Evolutionary conservation across 2,329 filamentous ascomycete species (phyloP), one percentile per base, ranked within the genome.

Genomic region (Xylogone sp.): DNA sequence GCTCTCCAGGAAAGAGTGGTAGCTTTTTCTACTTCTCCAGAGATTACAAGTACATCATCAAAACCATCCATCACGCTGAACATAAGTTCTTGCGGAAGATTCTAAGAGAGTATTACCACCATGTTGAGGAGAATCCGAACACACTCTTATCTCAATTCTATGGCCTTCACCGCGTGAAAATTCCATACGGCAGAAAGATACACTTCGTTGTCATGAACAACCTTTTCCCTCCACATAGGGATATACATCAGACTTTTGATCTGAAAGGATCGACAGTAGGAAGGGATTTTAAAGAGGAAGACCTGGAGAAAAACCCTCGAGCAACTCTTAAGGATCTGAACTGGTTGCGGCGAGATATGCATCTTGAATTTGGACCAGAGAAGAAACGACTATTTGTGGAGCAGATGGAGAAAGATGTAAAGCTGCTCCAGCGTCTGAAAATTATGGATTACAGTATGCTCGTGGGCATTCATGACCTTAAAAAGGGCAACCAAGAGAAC

Each of bases 141-240:
- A 99, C 95, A 0, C 79, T 99, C 21, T 85, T 99, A 46, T 97
- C 93, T 19, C 94, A 99, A 65, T 99, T 99, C 67, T 99, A 97
- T 66, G 94, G 94, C 46, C 78, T 99, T 18, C 94, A 99, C 71
- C 86, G 94, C 54, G 94, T 99, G 63, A 99, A 99, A 79, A 95
- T 97, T 76, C 91, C 93, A 0, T 97, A 96, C 67, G 94, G 94
- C 56, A 87, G 93, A 66, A 99, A 99, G 74, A 97, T 97, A 50
- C 94, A 99, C 71, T 99, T 99, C 62, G 94, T 99, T 54, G 92
- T 99, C 67, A 99, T 99, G 94, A 99, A 99, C 76, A 99, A 99
- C 69, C 81, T 99, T 16, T 99, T 99, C 65, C 94, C 94, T 12
- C 93, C 94, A 6, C 94, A 99, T 72, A 84, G 93, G 60, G 94